These are phyloP conservation scores for Oryza longistaminata DNA, from an alignment of 176 grass and related monocot genomes.

Conservation along the genomic window DNA sequence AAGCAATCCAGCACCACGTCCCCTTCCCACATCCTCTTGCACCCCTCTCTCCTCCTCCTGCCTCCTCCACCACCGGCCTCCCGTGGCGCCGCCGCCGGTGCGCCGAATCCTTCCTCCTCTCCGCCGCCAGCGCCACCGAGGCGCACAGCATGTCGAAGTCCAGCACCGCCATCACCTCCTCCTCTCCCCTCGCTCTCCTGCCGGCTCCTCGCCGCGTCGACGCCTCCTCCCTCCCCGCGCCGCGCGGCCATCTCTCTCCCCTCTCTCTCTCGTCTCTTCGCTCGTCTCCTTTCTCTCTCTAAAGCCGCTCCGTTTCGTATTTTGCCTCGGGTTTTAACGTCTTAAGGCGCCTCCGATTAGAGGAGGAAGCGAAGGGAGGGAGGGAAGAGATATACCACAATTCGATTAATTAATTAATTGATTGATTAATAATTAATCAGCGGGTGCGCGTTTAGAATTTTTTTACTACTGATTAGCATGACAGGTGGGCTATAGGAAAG, in stretches of 20 bases:
- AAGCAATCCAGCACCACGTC: constrained; percentile 85
- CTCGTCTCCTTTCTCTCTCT: background rate
- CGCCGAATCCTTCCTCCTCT: constrained; percentile 39
- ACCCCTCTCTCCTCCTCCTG: constrained; percentile 41
- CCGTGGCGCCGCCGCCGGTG: background rate
- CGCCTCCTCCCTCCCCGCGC: constrained; percentile 18
- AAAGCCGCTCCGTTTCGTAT: constrained; percentile 7
- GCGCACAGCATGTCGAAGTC: constrained; percentile 99
- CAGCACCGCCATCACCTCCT: constrained; percentile 50
- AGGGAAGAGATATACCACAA: background rate
- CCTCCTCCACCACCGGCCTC: background rate
- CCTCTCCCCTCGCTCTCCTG: constrained; percentile 35
- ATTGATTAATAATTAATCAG: constrained; percentile 2
- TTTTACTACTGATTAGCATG: background rate
- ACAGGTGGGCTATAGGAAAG: background rate
- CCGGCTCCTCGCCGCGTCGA: constrained; percentile 16
- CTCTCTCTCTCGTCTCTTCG: too few species aligned
- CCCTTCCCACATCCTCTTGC: constrained; percentile 99
- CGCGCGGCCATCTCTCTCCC: background rate
- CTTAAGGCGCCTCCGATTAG: constrained; percentile 40
- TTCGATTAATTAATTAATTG: constrained; percentile 29
- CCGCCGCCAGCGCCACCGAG: constrained; percentile 72
- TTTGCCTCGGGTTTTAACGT: constrained; percentile 45
- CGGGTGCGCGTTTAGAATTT: background rate
- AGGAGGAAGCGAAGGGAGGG: background rate